Base-by-base conservation (phyloP, 2,329 filamentous ascomycete species). In the Penicillium sp. region DNA sequence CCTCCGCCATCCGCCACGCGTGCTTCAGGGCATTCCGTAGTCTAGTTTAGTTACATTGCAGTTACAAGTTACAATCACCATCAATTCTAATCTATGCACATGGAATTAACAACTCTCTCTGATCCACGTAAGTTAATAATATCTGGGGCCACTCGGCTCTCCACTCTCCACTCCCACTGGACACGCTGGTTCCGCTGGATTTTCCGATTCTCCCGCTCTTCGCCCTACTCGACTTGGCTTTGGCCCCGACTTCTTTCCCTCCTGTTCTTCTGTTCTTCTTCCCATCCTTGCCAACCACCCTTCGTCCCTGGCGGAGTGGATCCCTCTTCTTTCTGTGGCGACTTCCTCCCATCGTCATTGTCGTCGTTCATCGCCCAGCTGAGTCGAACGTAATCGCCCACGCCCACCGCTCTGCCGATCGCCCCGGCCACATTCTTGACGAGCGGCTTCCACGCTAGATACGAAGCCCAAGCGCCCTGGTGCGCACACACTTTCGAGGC, bases 181-280 rank as follows among this genome's bases (percentile, higher is more conserved):
- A 40, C 17, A 5, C 36, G 20, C 20, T 40, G 29, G 30, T 10
- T n/a, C 49, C 50, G 45, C 44, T 52, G 33, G 50, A 43, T 47
- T 43, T 44, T 43, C 49, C 49, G 44, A 27, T 23, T 4, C 40
- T 41, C 45, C 50, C 44, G 47, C 34, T 32, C 29, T 32, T 32
- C 29, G 29, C 29, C 29, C 15, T 10, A 40, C 36, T 17, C 36
- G 36, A 40, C 12, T 13, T 17, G 18, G 18, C 26, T 40, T 8
- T 26, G 18, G 15, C 13, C 23, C 18, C 13, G n/a, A 7, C 36
- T 20, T 24, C 36, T 26, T 21, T 40, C 23, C 20, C 18, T 26
- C 17, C 26, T 20, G n/a, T 26, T 7, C 13, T 23, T 20, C 9
- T 18, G 12, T 5, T 9, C 15, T 34, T n/a, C 12, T 18, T 17